Conservation (phyloP, 805 yeast species). For the Candida ulmi region DNA sequence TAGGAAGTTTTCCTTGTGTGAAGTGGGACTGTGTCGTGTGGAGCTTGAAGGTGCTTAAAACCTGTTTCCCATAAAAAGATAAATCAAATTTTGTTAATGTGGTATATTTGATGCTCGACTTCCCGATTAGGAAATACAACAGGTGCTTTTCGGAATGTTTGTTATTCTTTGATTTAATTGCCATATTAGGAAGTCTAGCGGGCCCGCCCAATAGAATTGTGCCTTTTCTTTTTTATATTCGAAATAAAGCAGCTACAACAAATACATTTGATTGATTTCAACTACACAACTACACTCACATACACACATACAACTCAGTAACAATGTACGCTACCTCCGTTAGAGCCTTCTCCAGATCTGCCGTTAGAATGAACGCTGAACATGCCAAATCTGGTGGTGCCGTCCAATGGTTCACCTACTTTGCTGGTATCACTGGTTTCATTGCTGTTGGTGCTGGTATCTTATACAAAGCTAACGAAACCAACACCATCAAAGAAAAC, state of each 20-base stretch:
- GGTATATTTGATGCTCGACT: neutral
- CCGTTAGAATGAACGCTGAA: conserved; percentile 18
- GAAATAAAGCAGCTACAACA: no score
- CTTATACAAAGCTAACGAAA: conserved; percentile 21
- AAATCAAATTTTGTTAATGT: no score
- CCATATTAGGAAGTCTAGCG: conserved; percentile 11
- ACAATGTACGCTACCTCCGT: conserved; percentile 23
- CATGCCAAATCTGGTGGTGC: conserved; percentile 13
- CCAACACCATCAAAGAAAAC: conserved; percentile 14
- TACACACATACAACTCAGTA: neutral
- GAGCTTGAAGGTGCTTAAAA: no score
- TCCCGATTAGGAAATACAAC: conserved; percentile 1
- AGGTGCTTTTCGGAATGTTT: no score
- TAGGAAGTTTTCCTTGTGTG: no score
- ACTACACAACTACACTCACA: no score
- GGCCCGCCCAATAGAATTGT: conserved; percentile 8
- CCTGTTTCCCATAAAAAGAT: no score
- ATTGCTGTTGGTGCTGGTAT: conserved; percentile 18
- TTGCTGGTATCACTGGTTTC: conserved; percentile 19
- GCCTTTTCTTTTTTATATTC: neutral
- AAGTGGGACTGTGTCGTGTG: no score
- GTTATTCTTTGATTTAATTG: neutral
- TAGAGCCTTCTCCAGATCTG: conserved; percentile 22
- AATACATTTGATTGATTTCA: no score
- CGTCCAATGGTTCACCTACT: conserved; percentile 21